A percentile compares a stretch with the other conserved stretches of the same genome.
These are phyloP conservation scores for Collariella sp. DNA, from an alignment of 495 filamentous ascomycete genomes.

Conservation along the genomic window DNA sequence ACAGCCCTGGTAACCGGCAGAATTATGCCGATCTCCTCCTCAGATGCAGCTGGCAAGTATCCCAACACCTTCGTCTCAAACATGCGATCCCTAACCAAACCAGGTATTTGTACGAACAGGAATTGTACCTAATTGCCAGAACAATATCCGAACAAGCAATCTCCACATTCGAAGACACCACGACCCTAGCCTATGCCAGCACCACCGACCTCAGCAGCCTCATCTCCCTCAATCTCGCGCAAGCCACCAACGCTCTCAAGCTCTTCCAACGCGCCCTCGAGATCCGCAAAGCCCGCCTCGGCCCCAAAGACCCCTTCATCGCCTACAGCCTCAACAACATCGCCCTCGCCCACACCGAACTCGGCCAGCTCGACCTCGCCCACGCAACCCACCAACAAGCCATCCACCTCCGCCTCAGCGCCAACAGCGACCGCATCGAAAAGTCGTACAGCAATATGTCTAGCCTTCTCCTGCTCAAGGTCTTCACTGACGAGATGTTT, in stretches of 20 bases:
- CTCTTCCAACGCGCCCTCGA: neutral
- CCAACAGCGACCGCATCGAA: neutral
- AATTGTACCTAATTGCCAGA: neutral
- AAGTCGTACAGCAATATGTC: slow-evolving; percentile 1
- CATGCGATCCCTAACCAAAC: neutral
- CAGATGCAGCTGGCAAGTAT: neutral
- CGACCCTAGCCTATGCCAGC: neutral
- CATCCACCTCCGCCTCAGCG: neutral
- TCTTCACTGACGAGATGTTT: neutral
- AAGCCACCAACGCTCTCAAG: neutral
- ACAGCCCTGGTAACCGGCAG: neutral
- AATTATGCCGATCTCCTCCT: neutral
- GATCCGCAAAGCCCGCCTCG: neutral
- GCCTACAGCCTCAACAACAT: neutral
- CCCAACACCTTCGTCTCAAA: neutral
- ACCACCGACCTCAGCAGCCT: neutral
- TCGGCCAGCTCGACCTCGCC: neutral
- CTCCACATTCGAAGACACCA: neutral
- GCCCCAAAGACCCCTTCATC: neutral
- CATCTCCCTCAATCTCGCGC: neutral
- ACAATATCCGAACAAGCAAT: neutral
- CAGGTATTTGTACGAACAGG: neutral
- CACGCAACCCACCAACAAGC: neutral
- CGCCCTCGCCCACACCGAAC: neutral
- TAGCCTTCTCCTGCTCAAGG: neutral